Base-by-base conservation (phyloP, 2,329 filamentous ascomycete genomes). In the Aspergillus udagawae region DNA sequence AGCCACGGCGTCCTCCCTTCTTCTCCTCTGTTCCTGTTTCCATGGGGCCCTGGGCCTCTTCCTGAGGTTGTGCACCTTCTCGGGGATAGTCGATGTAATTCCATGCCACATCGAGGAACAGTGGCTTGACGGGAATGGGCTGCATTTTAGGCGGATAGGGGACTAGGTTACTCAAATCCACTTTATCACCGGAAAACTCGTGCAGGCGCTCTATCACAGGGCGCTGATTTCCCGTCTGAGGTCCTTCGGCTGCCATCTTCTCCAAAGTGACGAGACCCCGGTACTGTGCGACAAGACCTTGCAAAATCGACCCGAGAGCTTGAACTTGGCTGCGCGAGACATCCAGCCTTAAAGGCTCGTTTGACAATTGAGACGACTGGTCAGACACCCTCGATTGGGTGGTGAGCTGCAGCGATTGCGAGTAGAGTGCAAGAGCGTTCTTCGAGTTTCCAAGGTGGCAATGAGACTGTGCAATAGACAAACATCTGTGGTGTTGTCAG, bases 21-120 rank as follows among this genome's bases (percentile, higher is more conserved):
- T 80, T 73, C 52, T 77, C 74, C 55, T 77, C 73, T 45, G 67
- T 56, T 47, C 68, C 62, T 8, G 65, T 53, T 42, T 69, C 64
- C 3, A 63, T 58, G 44, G 67, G 60, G 5, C 63, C 63, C 12
- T 71, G 63, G 4, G 65, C 60, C 28, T 72, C 70, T 17, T 60
- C 66, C 58, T 69, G 67, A 29, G 67, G 58, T 32, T 63, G 62
- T 25, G 64, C 61, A 7, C 56, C 65, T 59, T 85, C 85, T 35
- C 86, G 86, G 0, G 92, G 92, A 70, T 99, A 99, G 51, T 91
- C 86, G 60, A 99, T 92, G 72, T 97, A 97, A 72, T 97, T 97
- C 90, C 91, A 99, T 9, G 94, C 94, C 7, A 96, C 88, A 70
- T 99, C 94, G 58, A 97, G 85, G 80, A 97, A 97, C 35, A 97